Base-by-base conservation (phyloP, 192 early-diverging fungal species). In the Spinellus fusiger region DNA sequence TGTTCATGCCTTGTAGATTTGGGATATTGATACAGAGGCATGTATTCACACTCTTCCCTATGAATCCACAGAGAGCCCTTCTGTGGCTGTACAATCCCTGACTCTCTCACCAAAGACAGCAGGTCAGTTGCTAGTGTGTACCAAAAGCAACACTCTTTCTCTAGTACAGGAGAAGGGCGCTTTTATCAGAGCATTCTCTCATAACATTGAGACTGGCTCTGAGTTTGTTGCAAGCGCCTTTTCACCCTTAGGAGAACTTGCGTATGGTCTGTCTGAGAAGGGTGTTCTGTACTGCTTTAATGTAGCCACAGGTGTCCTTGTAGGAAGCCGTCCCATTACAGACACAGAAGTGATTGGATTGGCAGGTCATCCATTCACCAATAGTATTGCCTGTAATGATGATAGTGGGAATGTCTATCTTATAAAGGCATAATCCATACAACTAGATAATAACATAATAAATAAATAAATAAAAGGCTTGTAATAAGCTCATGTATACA, bases 321-420 rank as follows among this genome's bases (percentile, higher is more conserved):
- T 75, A 6, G 64, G 56, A 8, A 40, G 66, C 9, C 49, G 74
- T 32, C 77, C 80, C 66, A 74, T 86, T 60, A 52, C 52, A 1
- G 82, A 86, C 13, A 59, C 75, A 0, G 92, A 94, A 52, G 74
- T 94, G 0, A 82, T 91, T 58, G 89, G 90, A 1, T 77, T 94
- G 32, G 73, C 76, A 0, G 68, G 81, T 31, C 94, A 95, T 75
- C 94, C 94, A n/a, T 86, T 77, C 25, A 74, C 92, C 13, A 94
- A 94, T 63, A 80, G 93, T 40, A 15, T 90, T 50, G 89, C 88
- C 1, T 64, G 80, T 2, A 81, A 80, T 49, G 77, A 74, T 13
- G 86, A 87, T 37, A 79, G 85, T 56, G 89, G 91, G 22, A 65
- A 77, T 54, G 71, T 85, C 6, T 56, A 77, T 20, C 63, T 86